A percentile compares a stretch with the other conserved stretches of the same genome.
These are phyloP conservation scores for Irpex rosettiformis DNA, from an alignment of 1,284 basidiomycete genomes.

Conservation along the genomic window DNA sequence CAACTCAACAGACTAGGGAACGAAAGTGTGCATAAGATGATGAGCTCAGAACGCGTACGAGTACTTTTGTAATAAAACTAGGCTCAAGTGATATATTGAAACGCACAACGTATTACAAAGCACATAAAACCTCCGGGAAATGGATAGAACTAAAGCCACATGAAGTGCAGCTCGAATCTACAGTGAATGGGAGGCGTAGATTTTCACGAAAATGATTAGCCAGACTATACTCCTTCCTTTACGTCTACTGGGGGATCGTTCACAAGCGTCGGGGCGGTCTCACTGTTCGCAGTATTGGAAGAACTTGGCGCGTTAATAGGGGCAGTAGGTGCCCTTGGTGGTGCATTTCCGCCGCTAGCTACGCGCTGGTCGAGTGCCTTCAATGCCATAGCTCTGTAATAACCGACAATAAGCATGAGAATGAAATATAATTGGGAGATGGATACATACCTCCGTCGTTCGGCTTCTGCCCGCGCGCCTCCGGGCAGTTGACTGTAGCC, in stretches of 20 bases:
- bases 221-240: not conserved
- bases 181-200: not conserved
- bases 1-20: too few relatives aligned
- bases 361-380: constrained; percentile 94
- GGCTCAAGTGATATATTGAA: not conserved
- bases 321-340: constrained; percentile 40
- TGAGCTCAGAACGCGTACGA: too few relatives aligned
- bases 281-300: constrained; percentile 4
- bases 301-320: constrained; percentile 14
- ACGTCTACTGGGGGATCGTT: not conserved
- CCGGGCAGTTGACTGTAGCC: constrained; percentile 77
- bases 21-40: too few relatives aligned
- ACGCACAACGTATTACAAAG: not conserved
- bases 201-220: not conserved
- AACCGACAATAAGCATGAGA: constrained; percentile 8
- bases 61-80: too few relatives aligned
- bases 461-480: constrained; percentile 89
- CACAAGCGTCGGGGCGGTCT: not conserved
- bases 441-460: constrained; percentile 71
- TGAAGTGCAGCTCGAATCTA: not conserved
- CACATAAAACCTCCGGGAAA: not conserved
- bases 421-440: not conserved
- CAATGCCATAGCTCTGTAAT: constrained; percentile 81
- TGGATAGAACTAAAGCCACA: not conserved
- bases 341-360: constrained; percentile 43